Base-by-base conservation (phyloP, 148 eudicot genomes). In the Simmondsia chinensis region DNA sequence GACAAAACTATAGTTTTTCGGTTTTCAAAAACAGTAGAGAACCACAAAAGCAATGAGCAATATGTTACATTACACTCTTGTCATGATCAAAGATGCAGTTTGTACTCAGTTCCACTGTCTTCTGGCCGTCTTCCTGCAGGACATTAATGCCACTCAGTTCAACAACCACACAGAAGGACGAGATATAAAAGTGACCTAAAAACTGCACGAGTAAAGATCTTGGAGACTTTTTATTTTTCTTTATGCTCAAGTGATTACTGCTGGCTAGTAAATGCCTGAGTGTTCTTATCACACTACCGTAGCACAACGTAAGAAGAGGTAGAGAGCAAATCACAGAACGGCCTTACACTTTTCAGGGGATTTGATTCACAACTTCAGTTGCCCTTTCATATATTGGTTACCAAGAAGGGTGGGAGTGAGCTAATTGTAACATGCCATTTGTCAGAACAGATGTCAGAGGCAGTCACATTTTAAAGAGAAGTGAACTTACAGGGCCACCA, bases 401-500 rank as follows among this genome's bases (percentile, higher is more conserved):
- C n/a, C n/a, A n/a, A n/a, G n/a, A n/a, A n/a, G n/a, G n/a, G n/a
- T n/a, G n/a, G n/a, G n/a, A n/a, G n/a, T n/a, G n/a, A n/a, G n/a
- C n/a, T n/a, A n/a, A n/a, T n/a, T n/a, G n/a, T n/a, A n/a, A n/a
- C n/a, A n/a, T n/a, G n/a, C n/a, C n/a, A n/a, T n/a, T n/a, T n/a
- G n/a, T n/a, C n/a, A n/a, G n/a, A n/a, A n/a, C n/a, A n/a, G n/a
- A n/a, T n/a, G n/a, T n/a, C n/a, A n/a, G n/a, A n/a, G n/a, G n/a
- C n/a, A n/a, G n/a, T n/a, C n/a, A 0, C 14, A 18, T 6, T 21
- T 6, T 30, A 51, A 68, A 43, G 3, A 33, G n/a, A 31, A 20
- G 13, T 29, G 30, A 51, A 56, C 63, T 46, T 76, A 89, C 99
- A 20, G 99, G 88, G 48, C 99, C 99, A 29, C 99, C 99, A 39